A percentile compares a stretch with the other conserved stretches of the same genome.
Conservation (phyloP, 495 filamentous ascomycete species). For the Podospora conica region DNA sequence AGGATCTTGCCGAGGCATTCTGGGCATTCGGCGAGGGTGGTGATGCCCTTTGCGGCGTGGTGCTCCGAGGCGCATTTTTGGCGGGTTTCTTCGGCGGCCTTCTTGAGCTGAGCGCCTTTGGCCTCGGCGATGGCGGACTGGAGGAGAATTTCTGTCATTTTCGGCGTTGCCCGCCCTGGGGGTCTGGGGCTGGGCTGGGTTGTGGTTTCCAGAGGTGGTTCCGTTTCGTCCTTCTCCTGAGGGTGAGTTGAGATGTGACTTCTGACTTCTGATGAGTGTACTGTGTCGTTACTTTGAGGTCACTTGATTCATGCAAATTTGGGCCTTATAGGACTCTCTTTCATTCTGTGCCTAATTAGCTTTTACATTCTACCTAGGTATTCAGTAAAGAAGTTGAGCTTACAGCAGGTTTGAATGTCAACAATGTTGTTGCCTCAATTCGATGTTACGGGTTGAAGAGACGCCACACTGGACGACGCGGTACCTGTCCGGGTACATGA, state of each 20-base stretch:
- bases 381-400: background rate
- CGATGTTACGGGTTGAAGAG: background rate
- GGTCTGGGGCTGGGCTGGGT: background rate
- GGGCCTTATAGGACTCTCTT: background rate
- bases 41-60: slow-evolving; percentile 13
- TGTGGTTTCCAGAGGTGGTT: background rate
- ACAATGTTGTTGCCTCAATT: background rate
- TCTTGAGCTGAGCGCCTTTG: slow-evolving; percentile 15
- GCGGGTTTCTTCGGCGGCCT: slow-evolving; percentile 11
- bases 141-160: slow-evolving; percentile 20
- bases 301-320: background rate
- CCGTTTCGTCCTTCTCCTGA: background rate
- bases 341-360: background rate
- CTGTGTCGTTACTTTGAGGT: background rate
- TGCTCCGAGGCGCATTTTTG: slow-evolving; percentile 19
- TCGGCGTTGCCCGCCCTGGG: background rate
- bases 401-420: background rate
- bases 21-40: slow-evolving; percentile 29
- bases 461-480: background rate
- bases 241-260: background rate
- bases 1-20: slow-evolving; percentile 36
- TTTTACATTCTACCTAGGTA: background rate
- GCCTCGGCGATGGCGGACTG: slow-evolving; percentile 20
- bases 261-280: no score
- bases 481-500: background rate